These are phyloP conservation scores for Yamadazyma atmosphaerica DNA, from an alignment of 1,139 yeast species.

Conservation along the genomic window DNA sequence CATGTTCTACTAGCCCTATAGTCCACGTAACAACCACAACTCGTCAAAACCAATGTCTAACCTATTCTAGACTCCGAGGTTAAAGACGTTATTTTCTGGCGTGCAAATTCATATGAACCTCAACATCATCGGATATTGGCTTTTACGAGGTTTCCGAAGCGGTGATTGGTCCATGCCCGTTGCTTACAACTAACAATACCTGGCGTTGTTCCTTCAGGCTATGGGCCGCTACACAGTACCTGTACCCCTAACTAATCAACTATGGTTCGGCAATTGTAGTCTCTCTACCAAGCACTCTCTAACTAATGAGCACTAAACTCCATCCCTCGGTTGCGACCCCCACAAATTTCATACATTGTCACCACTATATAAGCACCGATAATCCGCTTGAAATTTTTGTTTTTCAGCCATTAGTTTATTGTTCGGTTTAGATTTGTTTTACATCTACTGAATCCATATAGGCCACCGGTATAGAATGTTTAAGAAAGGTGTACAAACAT, in stretches of 20 bases:
- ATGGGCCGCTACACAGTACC: too few species aligned
- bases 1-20: too few species aligned
- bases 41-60: background rate
- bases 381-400: background rate
- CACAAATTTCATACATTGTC: background rate
- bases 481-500: background rate
- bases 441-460: background rate
- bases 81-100: background rate
- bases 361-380: background rate
- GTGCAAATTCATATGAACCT: background rate
- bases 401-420: background rate
- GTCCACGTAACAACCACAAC: too few species aligned
- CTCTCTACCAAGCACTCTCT: background rate
- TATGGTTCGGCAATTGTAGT: too few species aligned
- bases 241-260: too few species aligned
- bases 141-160: background rate
- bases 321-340: constrained; percentile 3
- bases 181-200: too few species aligned
- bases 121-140: too few species aligned
- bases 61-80: background rate
- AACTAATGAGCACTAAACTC: too few species aligned
- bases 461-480: constrained; percentile 11
- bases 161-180: background rate
- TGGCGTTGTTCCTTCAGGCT: too few species aligned
- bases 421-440: too few species aligned